phyloP scores from a whole-genome alignment of 2,329 filamentous ascomycete species.

The Akanthomyces muscarius region DNA sequence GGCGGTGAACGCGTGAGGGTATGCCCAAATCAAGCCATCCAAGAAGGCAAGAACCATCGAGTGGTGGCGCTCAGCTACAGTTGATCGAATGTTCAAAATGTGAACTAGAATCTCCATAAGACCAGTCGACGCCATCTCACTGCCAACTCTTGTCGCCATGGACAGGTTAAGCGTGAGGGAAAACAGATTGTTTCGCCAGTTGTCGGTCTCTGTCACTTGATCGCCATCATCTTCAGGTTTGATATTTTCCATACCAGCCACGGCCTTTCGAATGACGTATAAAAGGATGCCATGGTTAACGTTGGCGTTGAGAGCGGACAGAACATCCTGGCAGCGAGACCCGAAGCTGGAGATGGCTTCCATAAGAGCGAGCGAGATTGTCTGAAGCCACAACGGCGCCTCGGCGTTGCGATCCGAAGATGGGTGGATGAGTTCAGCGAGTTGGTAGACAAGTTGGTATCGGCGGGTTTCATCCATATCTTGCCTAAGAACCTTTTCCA shows the following conservation, averaged over 20 bases:
- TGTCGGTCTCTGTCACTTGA: conserved; percentile 65
- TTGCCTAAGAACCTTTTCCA: conserved; percentile 79
- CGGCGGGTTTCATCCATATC: conserved; percentile 86
- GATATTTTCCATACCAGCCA: conserved; percentile 69
- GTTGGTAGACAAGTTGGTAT: conserved; percentile 85
- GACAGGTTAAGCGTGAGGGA: conserved; percentile 80
- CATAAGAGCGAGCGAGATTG: conserved; percentile 73
- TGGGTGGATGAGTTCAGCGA: conserved; percentile 87
- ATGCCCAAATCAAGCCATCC: conserved; percentile 80
- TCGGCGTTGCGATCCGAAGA: conserved; percentile 63
- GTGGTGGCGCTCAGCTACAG: conserved; percentile 77
- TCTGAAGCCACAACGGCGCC: conserved; percentile 74
- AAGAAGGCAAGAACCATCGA: conserved; percentile 82
- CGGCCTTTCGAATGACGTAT: conserved; percentile 86
- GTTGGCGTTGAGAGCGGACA: conserved; percentile 87
- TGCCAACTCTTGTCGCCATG: conserved; percentile 67
- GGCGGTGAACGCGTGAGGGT: conserved; percentile 77
- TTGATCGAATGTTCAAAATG: conserved; percentile 76
- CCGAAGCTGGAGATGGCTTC: conserved; percentile 82
- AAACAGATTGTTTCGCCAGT: conserved; percentile 89
- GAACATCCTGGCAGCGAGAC: conserved; percentile 73
- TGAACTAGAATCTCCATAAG: conserved; percentile 88
- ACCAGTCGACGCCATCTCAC: conserved; percentile 82
- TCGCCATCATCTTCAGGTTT: conserved; percentile 50
- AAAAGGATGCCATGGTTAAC: conserved; percentile 95